Evolutionary conservation across 352 stramenopile species (phyloP).

Genomic region (Pythium dissotocum): DNA sequence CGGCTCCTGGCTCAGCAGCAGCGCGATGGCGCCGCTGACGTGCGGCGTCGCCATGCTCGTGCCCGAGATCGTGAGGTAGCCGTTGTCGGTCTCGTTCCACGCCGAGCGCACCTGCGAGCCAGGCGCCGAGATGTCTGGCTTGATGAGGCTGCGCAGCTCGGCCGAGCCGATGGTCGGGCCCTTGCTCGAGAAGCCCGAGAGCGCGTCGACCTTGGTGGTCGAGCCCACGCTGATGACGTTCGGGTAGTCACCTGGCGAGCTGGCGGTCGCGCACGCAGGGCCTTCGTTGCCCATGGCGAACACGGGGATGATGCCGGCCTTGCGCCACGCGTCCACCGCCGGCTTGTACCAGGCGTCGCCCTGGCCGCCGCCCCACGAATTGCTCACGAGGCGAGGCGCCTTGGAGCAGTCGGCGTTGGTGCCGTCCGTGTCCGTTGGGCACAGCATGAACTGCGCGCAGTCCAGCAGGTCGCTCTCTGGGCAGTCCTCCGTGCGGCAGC

Average conservation of each 20-base stretch:
- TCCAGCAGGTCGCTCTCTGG: slow-evolving; percentile 20
- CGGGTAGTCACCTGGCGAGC: slow-evolving; percentile 22
- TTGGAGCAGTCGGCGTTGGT: slow-evolving; percentile 29
- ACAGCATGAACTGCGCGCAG: slow-evolving; percentile 35
- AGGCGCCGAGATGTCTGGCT: slow-evolving; percentile 35
- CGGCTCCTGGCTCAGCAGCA: slow-evolving; percentile 23
- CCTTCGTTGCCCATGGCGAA: slow-evolving; percentile 28
- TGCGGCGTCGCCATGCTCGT: slow-evolving; percentile 28
- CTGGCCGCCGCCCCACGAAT: slow-evolving; percentile 25
- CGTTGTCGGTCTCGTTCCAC: slow-evolving; percentile 22
- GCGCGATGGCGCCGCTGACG: slow-evolving; percentile 26
- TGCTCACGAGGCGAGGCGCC: slow-evolving; percentile 25
- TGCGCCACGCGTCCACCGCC: slow-evolving; percentile 22
- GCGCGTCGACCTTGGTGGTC: slow-evolving; percentile 15
- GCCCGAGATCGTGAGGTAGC: slow-evolving; percentile 34
- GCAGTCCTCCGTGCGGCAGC: slow-evolving; percentile 26
- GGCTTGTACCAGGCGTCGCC: slow-evolving; percentile 17
- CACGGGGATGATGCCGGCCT: slow-evolving; percentile 26
- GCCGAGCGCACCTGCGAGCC: slow-evolving; percentile 27
- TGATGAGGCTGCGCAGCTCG: slow-evolving; percentile 17
- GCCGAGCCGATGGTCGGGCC: slow-evolving; percentile 15
- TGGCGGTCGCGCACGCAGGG: slow-evolving; percentile 16
- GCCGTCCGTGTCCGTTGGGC: slow-evolving; percentile 28
- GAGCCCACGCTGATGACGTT: slow-evolving; percentile 16
- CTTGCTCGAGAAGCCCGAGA: slow-evolving; percentile 32